Evolutionary conservation across 371 early-diverging fungal genomes (phyloP).

Genomic region (Actinomucor elegans): DNA sequence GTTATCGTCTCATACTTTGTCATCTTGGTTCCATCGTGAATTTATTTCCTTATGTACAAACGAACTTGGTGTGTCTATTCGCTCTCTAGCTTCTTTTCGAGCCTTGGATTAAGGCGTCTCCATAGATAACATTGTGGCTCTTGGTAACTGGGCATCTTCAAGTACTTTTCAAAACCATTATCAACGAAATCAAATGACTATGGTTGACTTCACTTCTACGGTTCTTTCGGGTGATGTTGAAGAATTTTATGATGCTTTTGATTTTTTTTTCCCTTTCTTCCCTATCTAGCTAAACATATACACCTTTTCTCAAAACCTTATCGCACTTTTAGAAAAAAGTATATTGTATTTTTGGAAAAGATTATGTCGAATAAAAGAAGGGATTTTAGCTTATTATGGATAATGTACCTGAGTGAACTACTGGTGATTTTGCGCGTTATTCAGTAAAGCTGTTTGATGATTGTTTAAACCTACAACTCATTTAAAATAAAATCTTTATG

Average conservation of each 20-base stretch:
- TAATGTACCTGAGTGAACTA: too few relatives aligned
- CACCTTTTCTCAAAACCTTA: too few relatives aligned
- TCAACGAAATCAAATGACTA: neutral
- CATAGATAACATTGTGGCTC: constrained; percentile 4
- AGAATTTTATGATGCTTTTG: neutral
- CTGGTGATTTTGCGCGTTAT: too few relatives aligned
- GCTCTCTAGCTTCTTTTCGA: constrained; percentile 9
- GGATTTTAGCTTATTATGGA: too few relatives aligned
- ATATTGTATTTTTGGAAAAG: too few relatives aligned
- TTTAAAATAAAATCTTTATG: too few relatives aligned
- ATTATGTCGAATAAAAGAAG: too few relatives aligned
- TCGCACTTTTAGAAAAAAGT: neutral
- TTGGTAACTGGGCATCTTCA: constrained; percentile 13
- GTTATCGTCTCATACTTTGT: neutral
- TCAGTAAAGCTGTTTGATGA: too few relatives aligned
- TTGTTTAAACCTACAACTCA: too few relatives aligned
- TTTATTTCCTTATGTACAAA: constrained; percentile 3
- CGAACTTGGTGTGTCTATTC: constrained; percentile 3
- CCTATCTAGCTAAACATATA: too few relatives aligned
- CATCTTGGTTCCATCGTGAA: constrained; percentile 5
- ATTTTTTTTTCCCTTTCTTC: too few relatives aligned
- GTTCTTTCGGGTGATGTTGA: neutral
- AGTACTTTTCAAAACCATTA: constrained; percentile 8
- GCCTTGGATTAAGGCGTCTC: constrained; percentile 3
- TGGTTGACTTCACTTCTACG: constrained; percentile 1